Conservation (phyloP, 805 yeast genomes). For the Starmera dryadoides region DNA sequence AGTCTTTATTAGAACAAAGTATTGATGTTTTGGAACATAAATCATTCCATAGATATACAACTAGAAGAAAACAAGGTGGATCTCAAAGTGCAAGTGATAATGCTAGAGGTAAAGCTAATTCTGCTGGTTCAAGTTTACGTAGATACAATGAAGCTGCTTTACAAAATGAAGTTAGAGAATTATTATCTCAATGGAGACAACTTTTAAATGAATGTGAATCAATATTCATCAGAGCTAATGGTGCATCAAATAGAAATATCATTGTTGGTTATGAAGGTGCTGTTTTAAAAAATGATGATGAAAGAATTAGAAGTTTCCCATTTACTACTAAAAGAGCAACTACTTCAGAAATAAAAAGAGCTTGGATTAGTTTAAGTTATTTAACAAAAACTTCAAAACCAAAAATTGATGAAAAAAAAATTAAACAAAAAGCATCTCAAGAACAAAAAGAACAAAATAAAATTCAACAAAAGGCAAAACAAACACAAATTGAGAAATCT, state of each 20-base stretch:
- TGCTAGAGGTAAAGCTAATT: constrained; percentile 89
- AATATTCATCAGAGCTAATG: constrained; percentile 78
- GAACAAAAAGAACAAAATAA: constrained; percentile 23
- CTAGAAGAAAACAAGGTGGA: constrained; percentile 97
- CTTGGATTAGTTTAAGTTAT: constrained; percentile 76
- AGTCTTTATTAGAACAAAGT: constrained; percentile 48
- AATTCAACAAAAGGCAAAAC: constrained; percentile 14
- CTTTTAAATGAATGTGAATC: constrained; percentile 54
- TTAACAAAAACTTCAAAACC: constrained; percentile 52
- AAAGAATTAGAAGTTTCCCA: constrained; percentile 66
- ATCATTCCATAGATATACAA: constrained; percentile 90
- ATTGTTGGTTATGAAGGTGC: constrained; percentile 63
- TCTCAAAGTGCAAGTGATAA: constrained; percentile 90
- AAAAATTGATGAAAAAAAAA: constrained; percentile 23
- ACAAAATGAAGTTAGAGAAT: constrained; percentile 65
- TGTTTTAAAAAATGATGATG: constrained; percentile 43
- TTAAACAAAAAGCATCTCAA: constrained; percentile 20
- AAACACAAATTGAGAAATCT: constrained; percentile 10
- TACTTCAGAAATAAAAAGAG: constrained; percentile 65
- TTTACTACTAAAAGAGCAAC: constrained; percentile 90
- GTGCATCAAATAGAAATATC: constrained; percentile 55
- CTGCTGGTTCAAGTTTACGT: constrained; percentile 89
- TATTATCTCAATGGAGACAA: constrained; percentile 58
- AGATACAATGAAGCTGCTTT: constrained; percentile 85
- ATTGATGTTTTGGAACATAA: constrained; percentile 68